These are phyloP conservation scores for Podaxis rugospora DNA, from an alignment of 768 basidiomycete genomes.

Conservation along the genomic window DNA sequence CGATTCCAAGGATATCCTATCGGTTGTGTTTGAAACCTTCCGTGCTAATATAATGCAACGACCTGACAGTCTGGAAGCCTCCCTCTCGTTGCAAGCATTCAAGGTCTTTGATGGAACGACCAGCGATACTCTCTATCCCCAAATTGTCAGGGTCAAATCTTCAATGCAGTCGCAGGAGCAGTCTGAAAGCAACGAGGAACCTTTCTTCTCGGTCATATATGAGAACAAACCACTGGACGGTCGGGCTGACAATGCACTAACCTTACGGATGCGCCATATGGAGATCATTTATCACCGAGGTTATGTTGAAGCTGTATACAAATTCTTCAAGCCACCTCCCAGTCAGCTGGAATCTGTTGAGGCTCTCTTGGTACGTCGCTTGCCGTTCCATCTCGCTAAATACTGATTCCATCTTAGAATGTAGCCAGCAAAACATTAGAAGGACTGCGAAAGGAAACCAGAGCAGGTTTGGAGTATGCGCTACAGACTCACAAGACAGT, in stretches of 20 bases:
- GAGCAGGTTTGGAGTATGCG: slow-evolving; percentile 91
- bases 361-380: slow-evolving; percentile 69
- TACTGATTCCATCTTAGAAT: slow-evolving; percentile 42
- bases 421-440: slow-evolving; percentile 93
- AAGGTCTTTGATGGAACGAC: slow-evolving; percentile 92
- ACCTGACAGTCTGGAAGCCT: slow-evolving; percentile 81
- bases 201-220: slow-evolving; percentile 87
- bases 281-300: slow-evolving; percentile 95
- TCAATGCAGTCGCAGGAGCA: slow-evolving; percentile 18
- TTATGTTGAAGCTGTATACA: slow-evolving; percentile 87
- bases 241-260: slow-evolving; percentile 86
- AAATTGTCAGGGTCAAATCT: slow-evolving; percentile 76
- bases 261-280: slow-evolving; percentile 89
- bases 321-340: slow-evolving; percentile 90
- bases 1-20: slow-evolving; percentile 65
- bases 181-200: slow-evolving; percentile 16
- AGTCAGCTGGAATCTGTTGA: slow-evolving; percentile 95
- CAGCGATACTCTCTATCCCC: slow-evolving; percentile 69
- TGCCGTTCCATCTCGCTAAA: not conserved
- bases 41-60: slow-evolving; percentile 81
- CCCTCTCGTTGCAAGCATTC: slow-evolving; percentile 80
- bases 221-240: slow-evolving; percentile 91
- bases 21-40: slow-evolving; percentile 83
- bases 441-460: slow-evolving; percentile 88
- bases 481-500: slow-evolving; percentile 92